Evolutionary conservation across 139 green algal species (phyloP).

Genomic region (Protoeuglena noctilucae): DNA sequence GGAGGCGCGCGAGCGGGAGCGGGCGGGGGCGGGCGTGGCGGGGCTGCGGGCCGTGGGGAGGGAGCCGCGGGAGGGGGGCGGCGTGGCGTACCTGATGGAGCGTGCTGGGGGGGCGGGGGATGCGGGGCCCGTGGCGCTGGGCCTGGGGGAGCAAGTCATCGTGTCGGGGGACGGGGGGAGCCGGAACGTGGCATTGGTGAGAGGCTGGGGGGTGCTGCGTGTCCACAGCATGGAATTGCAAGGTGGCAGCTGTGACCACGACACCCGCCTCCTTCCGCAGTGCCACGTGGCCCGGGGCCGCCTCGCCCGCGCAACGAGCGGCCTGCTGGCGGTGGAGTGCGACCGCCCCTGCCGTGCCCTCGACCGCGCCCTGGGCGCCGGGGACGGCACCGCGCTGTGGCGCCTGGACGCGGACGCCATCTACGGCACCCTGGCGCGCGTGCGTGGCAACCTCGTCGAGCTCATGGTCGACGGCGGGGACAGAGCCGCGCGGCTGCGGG

Average conservation of each 20-base stretch:
- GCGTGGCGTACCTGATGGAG: no score
- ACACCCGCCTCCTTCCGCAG: slow-evolving; percentile 8
- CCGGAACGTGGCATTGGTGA: no score
- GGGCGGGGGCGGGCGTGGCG: no score
- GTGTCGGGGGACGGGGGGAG: no score
- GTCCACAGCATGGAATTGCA: slow-evolving; percentile 1
- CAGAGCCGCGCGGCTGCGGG: neutral
- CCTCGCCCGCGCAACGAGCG: neutral
- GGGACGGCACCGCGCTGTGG: slow-evolving; percentile 22
- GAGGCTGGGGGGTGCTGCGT: neutral
- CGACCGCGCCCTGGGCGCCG: slow-evolving; percentile 5
- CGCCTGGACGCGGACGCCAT: slow-evolving; percentile 56
- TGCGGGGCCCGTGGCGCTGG: no score
- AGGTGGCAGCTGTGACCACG: slow-evolving; percentile 12
- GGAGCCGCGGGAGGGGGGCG: no score
- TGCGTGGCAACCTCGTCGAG: slow-evolving; percentile 37
- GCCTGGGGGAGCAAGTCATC: no score
- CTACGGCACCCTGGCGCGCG: slow-evolving; percentile 22
- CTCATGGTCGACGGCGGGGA: slow-evolving; percentile 17
- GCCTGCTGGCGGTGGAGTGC: neutral
- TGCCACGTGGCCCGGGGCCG: no score
- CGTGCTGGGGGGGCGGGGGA: no score
- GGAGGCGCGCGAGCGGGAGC: no score
- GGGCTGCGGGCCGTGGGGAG: no score
- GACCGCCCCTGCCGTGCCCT: neutral